Base-by-base conservation (phyloP, 805 yeast species). In the Nakazawaea siamensis region DNA sequence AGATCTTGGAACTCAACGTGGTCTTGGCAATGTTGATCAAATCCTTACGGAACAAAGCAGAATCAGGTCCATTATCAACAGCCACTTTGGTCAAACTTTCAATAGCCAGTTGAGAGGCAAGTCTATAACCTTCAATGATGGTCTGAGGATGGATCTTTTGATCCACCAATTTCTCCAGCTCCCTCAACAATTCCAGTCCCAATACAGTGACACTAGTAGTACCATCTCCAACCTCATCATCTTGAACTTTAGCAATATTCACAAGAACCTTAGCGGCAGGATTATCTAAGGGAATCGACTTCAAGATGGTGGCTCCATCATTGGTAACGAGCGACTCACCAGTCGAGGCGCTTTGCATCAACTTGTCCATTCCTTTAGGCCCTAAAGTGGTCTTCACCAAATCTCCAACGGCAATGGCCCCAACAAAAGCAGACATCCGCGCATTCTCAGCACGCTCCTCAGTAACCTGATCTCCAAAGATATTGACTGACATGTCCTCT, bases 391-490 rank as follows among this genome's bases (percentile, higher is more conserved):
- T 68, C 59, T 90, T 90, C 30, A 90, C 98, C 42, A 92, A 70
- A 58, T 92, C 98, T 34, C 98, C 99, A 24, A 92, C 98, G 27
- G 98, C 99, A 54, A 92, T 90, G 45, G 98, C 98, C 32, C 98
- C 98, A 9, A 92, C 94, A 58, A 92, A 92, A 2, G 98, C 86
- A 5, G 96, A 84, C 66, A 90, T 68, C 66, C 98, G 87, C 35
- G 98, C 98, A 61, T 90, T 88, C 60, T 92, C 98, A 29, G 92
- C 98, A 52, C 97, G 76, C 63, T 90, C 98, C 62, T 90, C 98
- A 5, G 92, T 82, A 37, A 90, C 97, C 59, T 90, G 95, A 56
- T 92, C 97, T 43, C 95, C 94, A 62, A 92, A 86, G 54, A 90
- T 88, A 49, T 88, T 90, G 42, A 88, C 95, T 47, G 88, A 79